Base-by-base conservation (phyloP, 805 yeast genomes). In the Yamadazyma akitaensis region DNA sequence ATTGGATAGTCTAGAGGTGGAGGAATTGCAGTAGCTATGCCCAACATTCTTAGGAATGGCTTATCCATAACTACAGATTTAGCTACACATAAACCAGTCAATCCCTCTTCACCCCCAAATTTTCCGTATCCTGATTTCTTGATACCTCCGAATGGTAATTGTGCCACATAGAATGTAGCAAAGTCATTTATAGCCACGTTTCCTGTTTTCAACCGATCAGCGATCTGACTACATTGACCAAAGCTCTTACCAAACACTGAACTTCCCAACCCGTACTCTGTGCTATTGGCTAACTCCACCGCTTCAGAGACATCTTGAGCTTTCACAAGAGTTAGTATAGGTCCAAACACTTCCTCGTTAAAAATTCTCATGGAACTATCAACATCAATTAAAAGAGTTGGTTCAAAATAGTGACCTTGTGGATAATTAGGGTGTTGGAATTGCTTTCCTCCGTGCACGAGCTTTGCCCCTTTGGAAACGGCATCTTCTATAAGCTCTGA, bases 31-130 rank as follows among this genome's bases (percentile, higher is more conserved):
- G 96, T 87, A 6, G 90, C 81, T 12, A 94, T 74, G 4, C 77
- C 76, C 13, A 72, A 50, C 34, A 64, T 56, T 46, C 76, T 53
- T 54, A 88, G 80, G 19, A 92, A 82, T 39, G 85, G 77, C 53
- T 80, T 82, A 68, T 94, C 98, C 72, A 79, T 85, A 50, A 96
- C 90, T 3, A 94, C 80, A 37, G 95, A 82, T 61, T 94, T 94
- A 45, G 89, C 87, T 47, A 82, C 76, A 63, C 98, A 92, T 38
- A 94, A 72, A 0, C 97, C 97, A 35, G 88, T 80, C 37, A 94
- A 73, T 1, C 99, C 99, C 72, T 94, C 99, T 62, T 85, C 96
- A 40, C 99, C 99, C 18, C 97, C 96, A 70, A 94, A 94, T 63
- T 92, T 92, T 47, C 99, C 99, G 61, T 90, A 94, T 0, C 99